A percentile compares a stretch with the other conserved stretches of the same genome.
Evolutionary conservation across 2,329 filamentous ascomycete species (phyloP).

Genomic region (Diaporthe longicolla): DNA sequence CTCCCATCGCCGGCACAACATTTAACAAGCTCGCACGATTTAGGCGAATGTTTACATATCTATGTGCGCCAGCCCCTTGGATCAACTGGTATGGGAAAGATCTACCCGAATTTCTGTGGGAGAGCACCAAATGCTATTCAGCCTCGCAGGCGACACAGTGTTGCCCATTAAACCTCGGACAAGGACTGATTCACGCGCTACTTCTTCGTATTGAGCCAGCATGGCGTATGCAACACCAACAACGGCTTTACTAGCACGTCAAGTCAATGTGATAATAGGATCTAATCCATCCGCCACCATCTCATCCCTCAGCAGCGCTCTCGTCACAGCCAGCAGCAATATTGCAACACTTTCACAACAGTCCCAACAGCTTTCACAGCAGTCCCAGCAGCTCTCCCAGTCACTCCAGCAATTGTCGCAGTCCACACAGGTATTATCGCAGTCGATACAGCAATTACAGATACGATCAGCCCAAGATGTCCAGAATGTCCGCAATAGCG

Average conservation of each 20-base stretch:
- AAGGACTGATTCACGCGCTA: background rate
- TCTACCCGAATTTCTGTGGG: background rate
- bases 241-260: slow-evolving; percentile 4
- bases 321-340: slow-evolving; percentile 17
- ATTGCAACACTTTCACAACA: slow-evolving; percentile 20
- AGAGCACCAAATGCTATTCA: background rate
- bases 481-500: slow-evolving; percentile 9
- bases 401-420: slow-evolving; percentile 15
- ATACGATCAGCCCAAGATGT: slow-evolving; percentile 26
- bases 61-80: background rate
- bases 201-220: background rate
- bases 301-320: slow-evolving; percentile 29
- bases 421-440: slow-evolving; percentile 16
- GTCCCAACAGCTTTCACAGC: slow-evolving; percentile 27
- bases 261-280: slow-evolving; percentile 28
- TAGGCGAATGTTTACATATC: background rate
- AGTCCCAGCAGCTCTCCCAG: slow-evolving; percentile 32
- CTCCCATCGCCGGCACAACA: background rate
- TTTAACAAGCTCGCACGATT: background rate
- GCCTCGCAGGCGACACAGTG: background rate
- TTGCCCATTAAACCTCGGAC: background rate
- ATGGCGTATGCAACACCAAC: slow-evolving; percentile 21
- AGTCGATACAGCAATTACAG: slow-evolving; percentile 20
- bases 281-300: slow-evolving; percentile 25
- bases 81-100: background rate